Conservation (phyloP, 148 eudicot species). For the Tetragonia tetragonoides region DNA sequence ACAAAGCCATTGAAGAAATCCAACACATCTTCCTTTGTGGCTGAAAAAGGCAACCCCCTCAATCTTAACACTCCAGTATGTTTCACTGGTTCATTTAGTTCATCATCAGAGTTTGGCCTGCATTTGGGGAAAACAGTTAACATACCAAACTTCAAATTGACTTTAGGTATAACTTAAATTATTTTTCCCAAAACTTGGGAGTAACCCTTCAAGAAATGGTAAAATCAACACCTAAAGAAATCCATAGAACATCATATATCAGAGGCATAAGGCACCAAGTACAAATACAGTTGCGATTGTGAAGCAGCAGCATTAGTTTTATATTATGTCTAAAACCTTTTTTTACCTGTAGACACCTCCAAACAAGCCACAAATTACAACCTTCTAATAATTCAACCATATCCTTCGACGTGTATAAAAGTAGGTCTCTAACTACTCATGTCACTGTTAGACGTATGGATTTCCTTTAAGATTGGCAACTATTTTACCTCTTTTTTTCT, state of each 20-base stretch:
- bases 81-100: constrained; percentile 46
- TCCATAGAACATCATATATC: too few relatives aligned
- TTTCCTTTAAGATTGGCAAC: too few relatives aligned
- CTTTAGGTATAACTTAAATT: too few relatives aligned
- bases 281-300: neutral
- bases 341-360: neutral
- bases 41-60: constrained; percentile 98
- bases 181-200: too few relatives aligned
- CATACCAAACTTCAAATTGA: neutral
- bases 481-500: too few relatives aligned
- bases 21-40: constrained; percentile 77
- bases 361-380: neutral
- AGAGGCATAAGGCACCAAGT: too few relatives aligned
- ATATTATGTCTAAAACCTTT: too few relatives aligned
- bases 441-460: too few relatives aligned
- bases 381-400: neutral
- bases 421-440: neutral
- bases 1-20: constrained; percentile 76
- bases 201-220: too few relatives aligned
- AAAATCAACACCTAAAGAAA: too few relatives aligned
- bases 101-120: constrained; percentile 52
- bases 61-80: constrained; percentile 59
- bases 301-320: too few relatives aligned
- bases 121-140: neutral
- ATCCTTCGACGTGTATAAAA: neutral